Percentiles rank a stretch among this genome's conserved stretches.
phyloP scores from a whole-genome alignment of 2,329 filamentous ascomycete species.

The Bertia moriformis region DNA sequence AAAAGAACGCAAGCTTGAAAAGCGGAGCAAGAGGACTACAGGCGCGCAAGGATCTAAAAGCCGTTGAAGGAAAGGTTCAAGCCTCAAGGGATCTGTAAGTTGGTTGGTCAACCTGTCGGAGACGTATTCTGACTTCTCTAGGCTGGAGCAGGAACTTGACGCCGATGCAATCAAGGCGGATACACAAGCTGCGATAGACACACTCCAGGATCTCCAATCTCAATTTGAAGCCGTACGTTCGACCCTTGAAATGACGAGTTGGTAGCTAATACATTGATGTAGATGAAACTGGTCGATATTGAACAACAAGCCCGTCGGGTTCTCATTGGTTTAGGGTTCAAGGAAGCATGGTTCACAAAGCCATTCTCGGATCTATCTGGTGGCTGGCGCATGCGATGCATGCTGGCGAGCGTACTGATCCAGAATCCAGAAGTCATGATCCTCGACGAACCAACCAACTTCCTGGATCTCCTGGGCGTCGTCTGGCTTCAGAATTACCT shows the following conservation, averaged over 20 bases:
- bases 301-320: conserved; percentile 53
- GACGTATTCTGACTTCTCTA: conserved; percentile 1
- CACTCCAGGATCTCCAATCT: conserved; percentile 55
- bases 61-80: conserved; percentile 51
- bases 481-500: conserved; percentile 73
- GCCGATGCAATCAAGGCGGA: conserved; percentile 40
- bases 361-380: conserved; percentile 57
- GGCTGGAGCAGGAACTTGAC: conserved; percentile 24
- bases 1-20: conserved; percentile 59
- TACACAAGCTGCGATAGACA: conserved; percentile 45
- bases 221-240: conserved; percentile 38
- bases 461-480: conserved; percentile 68
- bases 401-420: conserved; percentile 51
- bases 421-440: conserved; percentile 66
- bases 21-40: conserved; percentile 63
- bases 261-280: conserved; percentile 5
- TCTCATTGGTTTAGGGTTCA: conserved; percentile 59
- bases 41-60: conserved; percentile 60
- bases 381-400: conserved; percentile 60
- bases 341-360: conserved; percentile 41
- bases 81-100: conserved; percentile 36
- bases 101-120: conserved; percentile 1
- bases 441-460: conserved; percentile 79
- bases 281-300: conserved; percentile 36
- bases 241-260: no score